phyloP scores from a whole-genome alignment of 306 rosid species.

The Sicyos baderoa region DNA sequence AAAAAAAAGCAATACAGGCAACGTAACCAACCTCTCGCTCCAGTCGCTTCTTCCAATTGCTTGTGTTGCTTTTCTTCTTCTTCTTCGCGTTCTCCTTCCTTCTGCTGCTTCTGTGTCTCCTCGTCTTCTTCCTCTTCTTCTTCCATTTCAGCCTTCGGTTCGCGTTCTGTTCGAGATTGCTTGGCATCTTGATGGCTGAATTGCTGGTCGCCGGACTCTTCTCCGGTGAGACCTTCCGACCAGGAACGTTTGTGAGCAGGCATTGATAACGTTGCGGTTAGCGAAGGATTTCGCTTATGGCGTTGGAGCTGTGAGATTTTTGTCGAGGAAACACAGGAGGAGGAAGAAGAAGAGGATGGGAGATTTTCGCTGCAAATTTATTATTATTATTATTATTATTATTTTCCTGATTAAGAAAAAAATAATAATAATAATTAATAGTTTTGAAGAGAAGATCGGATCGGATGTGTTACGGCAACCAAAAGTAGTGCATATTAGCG shows the following conservation, averaged over 20 bases:
- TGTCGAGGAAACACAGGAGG: constrained; percentile 10
- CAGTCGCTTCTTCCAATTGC: constrained; percentile 17
- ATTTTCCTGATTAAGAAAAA: not conserved
- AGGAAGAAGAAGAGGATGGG: constrained; percentile 23
- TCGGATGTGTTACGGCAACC: constrained; percentile 14
- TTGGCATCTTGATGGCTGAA: constrained; percentile 36
- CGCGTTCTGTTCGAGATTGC: constrained; percentile 41
- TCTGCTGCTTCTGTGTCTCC: not conserved
- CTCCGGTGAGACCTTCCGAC: constrained; percentile 39
- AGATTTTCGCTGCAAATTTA: constrained; percentile 26
- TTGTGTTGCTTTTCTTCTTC: constrained; percentile 17
- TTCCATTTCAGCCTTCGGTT: constrained; percentile 21
- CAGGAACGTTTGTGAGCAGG: constrained; percentile 86
- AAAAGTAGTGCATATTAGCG: constrained; percentile 21
- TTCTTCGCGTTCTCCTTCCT: constrained; percentile 18
- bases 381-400: not conserved
- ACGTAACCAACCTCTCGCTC: constrained; percentile 62
- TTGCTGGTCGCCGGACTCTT: constrained; percentile 31
- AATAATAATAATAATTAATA: not conserved
- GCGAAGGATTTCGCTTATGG: constrained; percentile 8
- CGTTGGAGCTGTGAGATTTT: constrained; percentile 12
- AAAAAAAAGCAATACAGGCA: constrained; percentile 23
- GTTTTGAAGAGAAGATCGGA: constrained; percentile 11
- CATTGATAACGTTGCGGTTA: constrained; percentile 40
- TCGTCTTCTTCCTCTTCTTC: constrained; percentile 18